Percentiles rank a stretch among this genome's conserved stretches.
Conservation (phyloP, 164 flowering plant genomes). For the Santalum album region DNA sequence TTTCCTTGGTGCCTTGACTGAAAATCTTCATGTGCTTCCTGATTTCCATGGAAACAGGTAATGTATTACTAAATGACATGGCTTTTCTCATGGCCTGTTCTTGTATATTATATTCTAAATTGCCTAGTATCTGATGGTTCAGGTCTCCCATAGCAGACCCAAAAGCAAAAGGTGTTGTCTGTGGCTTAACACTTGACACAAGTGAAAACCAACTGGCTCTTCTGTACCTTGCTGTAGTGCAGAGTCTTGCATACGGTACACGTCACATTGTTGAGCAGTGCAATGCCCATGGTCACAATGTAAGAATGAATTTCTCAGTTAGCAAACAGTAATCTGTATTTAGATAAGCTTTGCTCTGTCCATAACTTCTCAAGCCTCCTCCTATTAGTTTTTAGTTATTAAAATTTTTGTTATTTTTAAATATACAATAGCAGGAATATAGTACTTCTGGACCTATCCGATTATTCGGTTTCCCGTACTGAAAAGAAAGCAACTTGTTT, state of each 20-base stretch:
- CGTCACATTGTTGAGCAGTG: slow-evolving; percentile 97
- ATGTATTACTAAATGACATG: neutral
- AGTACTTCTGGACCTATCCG: too few species aligned
- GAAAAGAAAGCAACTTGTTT: too few species aligned
- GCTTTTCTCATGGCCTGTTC: too few species aligned
- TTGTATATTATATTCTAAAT: neutral
- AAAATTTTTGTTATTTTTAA: too few species aligned
- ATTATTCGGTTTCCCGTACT: too few species aligned
- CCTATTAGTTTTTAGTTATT: too few species aligned
- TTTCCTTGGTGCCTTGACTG: slow-evolving; percentile 78
- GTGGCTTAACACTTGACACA: slow-evolving; percentile 81
- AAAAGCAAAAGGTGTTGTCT: slow-evolving; percentile 67
- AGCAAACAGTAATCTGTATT: neutral
- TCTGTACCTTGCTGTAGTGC: slow-evolving; percentile 79
- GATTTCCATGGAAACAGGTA: slow-evolving; percentile 97
- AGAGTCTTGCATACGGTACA: slow-evolving; percentile 93
- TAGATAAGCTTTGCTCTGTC: neutral
- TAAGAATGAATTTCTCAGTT: slow-evolving; percentile 21
- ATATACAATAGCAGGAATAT: too few species aligned
- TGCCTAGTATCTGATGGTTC: slow-evolving; percentile 14
- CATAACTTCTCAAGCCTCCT: too few species aligned
- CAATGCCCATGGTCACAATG: slow-evolving; percentile 91
- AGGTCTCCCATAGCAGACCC: slow-evolving; percentile 98
- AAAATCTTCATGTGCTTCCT: slow-evolving; percentile 77
- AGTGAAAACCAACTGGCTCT: slow-evolving; percentile 85